Conservation (phyloP, 78 protist genomes). For the Planoprotostelium fungivorum region DNA sequence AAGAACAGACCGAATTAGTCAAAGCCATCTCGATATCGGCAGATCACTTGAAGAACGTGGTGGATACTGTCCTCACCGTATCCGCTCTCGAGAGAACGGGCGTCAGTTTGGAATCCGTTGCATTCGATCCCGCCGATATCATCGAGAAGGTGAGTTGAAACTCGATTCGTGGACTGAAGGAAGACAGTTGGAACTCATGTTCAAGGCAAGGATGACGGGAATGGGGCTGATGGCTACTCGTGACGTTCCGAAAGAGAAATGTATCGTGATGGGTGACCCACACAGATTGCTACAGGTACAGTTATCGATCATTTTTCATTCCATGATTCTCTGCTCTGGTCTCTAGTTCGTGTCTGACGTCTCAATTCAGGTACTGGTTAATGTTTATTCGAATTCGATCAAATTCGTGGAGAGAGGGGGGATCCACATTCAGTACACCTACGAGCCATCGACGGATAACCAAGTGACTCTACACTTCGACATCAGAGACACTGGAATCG, state of each 20-base stretch:
- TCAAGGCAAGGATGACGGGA: not conserved
- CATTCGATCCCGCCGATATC: not conserved
- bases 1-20: not conserved
- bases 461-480: constrained; percentile 27
- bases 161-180: not conserved
- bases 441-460: constrained; percentile 29
- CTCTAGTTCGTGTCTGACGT: not conserved
- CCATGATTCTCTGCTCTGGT: no score
- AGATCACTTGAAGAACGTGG: not conserved
- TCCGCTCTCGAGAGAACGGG: not conserved
- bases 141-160: not conserved
- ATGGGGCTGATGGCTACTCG: not conserved
- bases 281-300: not conserved
- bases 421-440: constrained; percentile 11
- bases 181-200: not conserved
- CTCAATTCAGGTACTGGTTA: constrained; percentile 21
- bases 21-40: not conserved
- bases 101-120: not conserved
- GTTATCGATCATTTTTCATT: not conserved
- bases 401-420: constrained; percentile 51
- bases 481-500: constrained; percentile 71
- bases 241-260: not conserved
- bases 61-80: not conserved
- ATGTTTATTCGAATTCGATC: constrained; percentile 40
- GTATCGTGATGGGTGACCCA: not conserved